A percentile compares a stretch with the other conserved stretches of the same genome.
phyloP scores from a whole-genome alignment of 2,329 filamentous ascomycete species.

The Colletotrichum truncatum region DNA sequence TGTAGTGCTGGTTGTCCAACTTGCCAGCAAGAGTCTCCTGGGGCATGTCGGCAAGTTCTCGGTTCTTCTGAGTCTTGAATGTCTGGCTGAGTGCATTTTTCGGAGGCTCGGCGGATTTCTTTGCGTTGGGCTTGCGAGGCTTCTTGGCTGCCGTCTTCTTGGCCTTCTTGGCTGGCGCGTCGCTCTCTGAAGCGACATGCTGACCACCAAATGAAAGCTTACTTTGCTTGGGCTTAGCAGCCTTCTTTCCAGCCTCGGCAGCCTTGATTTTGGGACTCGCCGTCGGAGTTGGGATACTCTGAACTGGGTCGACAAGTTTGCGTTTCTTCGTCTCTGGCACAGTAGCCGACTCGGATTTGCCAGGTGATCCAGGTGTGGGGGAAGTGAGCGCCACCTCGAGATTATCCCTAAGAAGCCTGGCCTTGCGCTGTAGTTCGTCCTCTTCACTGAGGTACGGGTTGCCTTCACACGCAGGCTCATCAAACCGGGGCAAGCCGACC shows the following conservation, averaged over 20 bases:
- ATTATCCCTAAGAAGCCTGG: slow-evolving; percentile 46
- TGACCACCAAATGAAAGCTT: slow-evolving; percentile 54
- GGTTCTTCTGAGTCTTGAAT: slow-evolving; percentile 56
- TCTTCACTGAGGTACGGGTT: slow-evolving; percentile 56
- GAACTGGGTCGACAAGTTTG: slow-evolving; percentile 51
- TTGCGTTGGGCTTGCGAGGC: slow-evolving; percentile 46
- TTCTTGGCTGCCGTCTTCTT: slow-evolving; percentile 39
- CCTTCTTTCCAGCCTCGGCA: slow-evolving; percentile 49
- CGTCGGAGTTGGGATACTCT: slow-evolving; percentile 66
- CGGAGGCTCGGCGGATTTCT: slow-evolving; percentile 43
- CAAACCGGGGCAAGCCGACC: slow-evolving; percentile 70
- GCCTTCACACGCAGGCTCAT: slow-evolving; percentile 62
- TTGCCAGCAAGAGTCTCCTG: slow-evolving; percentile 37
- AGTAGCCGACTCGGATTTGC: slow-evolving; percentile 37
- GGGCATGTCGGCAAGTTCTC: slow-evolving; percentile 34
- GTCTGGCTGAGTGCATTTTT: slow-evolving; percentile 49
- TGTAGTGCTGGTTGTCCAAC: slow-evolving; percentile 32
- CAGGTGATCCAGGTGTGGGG: slow-evolving; percentile 31
- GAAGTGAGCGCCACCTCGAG: slow-evolving; percentile 52
- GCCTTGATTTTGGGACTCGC: slow-evolving; percentile 62
- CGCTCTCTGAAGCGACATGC: slow-evolving; percentile 31
- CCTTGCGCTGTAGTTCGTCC: slow-evolving; percentile 48
- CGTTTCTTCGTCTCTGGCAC: slow-evolving; percentile 47
- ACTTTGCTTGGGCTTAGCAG: slow-evolving; percentile 58
- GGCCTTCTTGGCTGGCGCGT: slow-evolving; percentile 38